Evolutionary conservation across 2,329 filamentous ascomycete genomes (phyloP), one percentile per base, ranked within the genome.

Genomic region (Fusarium sulawesiense): DNA sequence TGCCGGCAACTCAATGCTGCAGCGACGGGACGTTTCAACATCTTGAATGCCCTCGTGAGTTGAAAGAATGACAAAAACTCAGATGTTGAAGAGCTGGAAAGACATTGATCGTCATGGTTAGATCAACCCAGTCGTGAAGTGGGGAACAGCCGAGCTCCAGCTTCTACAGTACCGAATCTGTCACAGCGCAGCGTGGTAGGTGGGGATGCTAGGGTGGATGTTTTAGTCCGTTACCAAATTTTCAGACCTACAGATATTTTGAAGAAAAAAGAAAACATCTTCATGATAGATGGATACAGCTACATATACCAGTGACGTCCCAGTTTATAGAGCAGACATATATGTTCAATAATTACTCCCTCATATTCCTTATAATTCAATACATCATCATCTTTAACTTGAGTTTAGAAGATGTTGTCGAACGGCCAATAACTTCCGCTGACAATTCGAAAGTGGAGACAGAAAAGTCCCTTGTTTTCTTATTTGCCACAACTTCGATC

Each of bases 21-120:
- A 46, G 75, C 56, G 9, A 70, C 68, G 23, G 78, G 77, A 27
- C 79, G 77, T 30, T 73, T 54, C 49, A 80, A 73, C 78, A 79
- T 80, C 5, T 66, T 56, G 59, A 27, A 21, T 25, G 25, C 14
- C 21, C n/a, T 48, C 20, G 27, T 23, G 18, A n/a, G 21, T 23
- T 27, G 44, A 25, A 30, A 53, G 12, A 41, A 56, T 34, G 41
- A 32, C 21, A 44, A 45, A 70, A 58, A 29, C 16, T 53, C 37
- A 44, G 48, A 59, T 44, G 9, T 29, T 40, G 27, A 20, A 32
- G 46, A 64, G 40, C 29, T 34, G 49, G 60, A 41, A 29, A 56
- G 44, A 23, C 23, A 60, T 34, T 42, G 27, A 56, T 46, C 58
- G 60, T 64, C 56, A 65, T 64, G 60, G 37, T 32, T 60, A 46